These are phyloP conservation scores for Eucalyptus albens DNA, from an alignment of 345 rosid genomes.

Conservation along the genomic window DNA sequence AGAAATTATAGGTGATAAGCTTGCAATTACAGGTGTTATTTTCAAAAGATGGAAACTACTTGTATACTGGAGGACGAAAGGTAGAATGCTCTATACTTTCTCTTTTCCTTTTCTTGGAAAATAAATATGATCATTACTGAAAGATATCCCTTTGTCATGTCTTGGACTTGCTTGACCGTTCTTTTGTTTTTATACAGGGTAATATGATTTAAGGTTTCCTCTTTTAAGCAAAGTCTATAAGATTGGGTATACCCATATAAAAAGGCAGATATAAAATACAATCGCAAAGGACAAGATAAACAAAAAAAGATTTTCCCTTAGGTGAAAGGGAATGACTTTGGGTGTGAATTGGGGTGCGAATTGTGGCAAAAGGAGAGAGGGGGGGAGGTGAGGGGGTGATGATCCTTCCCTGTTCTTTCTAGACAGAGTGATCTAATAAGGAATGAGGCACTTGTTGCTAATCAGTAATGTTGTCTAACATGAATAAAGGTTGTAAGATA, in stretches of 20 bases:
- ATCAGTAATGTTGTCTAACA: too few relatives aligned
- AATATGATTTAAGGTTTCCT: not conserved
- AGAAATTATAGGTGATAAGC: not conserved
- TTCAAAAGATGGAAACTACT: slow-evolving; percentile 91
- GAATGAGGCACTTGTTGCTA: not conserved
- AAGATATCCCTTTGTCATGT: not conserved
- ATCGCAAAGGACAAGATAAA: not conserved
- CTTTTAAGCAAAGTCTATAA: not conserved
- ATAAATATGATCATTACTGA: not conserved
- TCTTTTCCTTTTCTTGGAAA: not conserved
- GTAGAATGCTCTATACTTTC: slow-evolving; percentile 16
- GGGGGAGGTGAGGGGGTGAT: not conserved
- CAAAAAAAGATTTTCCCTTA: too few relatives aligned
- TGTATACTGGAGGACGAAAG: slow-evolving; percentile 92
- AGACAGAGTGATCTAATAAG: not conserved
- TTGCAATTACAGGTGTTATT: slow-evolving; percentile 61
- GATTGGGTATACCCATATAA: not conserved
- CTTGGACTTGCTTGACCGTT: not conserved
- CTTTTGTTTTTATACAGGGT: not conserved
- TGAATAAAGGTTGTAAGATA: too few relatives aligned
- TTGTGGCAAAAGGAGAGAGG: not conserved
- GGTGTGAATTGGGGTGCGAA: not conserved
- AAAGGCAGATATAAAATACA: not conserved
- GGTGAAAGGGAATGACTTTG: too few relatives aligned
- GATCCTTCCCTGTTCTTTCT: not conserved